These are phyloP conservation scores for Arachis stenosperma DNA, from an alignment of 306 rosid species.

Conservation along the genomic window DNA sequence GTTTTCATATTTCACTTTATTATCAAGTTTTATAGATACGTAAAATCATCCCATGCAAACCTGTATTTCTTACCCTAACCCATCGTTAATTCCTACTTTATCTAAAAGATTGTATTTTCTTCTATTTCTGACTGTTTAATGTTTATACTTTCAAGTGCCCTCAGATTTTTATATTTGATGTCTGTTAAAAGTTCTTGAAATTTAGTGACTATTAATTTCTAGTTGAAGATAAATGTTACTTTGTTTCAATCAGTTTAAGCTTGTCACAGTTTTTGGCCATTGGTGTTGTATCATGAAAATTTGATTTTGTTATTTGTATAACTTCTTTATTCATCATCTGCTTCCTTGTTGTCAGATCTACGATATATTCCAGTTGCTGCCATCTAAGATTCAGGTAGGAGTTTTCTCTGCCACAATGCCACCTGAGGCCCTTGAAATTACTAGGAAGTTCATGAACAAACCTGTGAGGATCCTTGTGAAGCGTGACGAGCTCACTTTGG, in stretches of 20 bases:
- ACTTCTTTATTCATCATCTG: constrained; percentile 18
- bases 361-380: constrained; percentile 82
- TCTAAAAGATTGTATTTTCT: neutral
- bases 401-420: constrained; percentile 92
- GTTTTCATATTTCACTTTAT: neutral
- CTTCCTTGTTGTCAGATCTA: constrained; percentile 59
- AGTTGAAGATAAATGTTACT: neutral
- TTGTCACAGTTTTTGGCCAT: neutral
- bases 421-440: constrained; percentile 88
- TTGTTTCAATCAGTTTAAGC: neutral
- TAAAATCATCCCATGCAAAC: neutral
- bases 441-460: constrained; percentile 82
- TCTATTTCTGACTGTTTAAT: neutral
- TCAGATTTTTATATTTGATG: neutral
- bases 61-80: neutral
- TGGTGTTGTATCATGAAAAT: neutral
- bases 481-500: constrained; percentile 87
- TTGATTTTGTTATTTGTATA: neutral
- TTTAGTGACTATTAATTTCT: neutral
- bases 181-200: constrained; percentile 13
- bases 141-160: neutral
- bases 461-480: constrained; percentile 90
- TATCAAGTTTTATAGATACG: neutral
- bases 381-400: constrained; percentile 75
- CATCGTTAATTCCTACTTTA: neutral